Evolutionary conservation across 2,329 filamentous ascomycete species (phyloP).

Genomic region (Leptographium lundbergii): DNA sequence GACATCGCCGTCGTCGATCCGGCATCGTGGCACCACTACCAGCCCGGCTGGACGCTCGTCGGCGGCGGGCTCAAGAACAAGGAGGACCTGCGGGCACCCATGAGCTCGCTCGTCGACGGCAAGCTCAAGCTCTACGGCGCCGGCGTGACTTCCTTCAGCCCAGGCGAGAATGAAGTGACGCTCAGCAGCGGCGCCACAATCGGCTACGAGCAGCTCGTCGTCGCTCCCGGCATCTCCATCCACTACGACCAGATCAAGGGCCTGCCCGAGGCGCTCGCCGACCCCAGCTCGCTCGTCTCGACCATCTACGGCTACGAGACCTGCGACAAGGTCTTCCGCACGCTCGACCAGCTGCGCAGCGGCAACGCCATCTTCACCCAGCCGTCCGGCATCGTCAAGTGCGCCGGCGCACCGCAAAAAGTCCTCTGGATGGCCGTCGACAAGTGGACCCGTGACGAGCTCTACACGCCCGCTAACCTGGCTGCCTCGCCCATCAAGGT

Average conservation of each 20-base stretch:
- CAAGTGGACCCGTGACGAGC: slow-evolving; percentile 40
- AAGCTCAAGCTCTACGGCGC: slow-evolving; percentile 49
- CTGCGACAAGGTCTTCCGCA: slow-evolving; percentile 38
- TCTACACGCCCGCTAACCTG: slow-evolving; percentile 28
- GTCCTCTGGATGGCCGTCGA: slow-evolving; percentile 50
- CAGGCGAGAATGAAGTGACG: slow-evolving; percentile 42
- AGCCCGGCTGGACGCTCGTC: slow-evolving; percentile 58
- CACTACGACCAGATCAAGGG: slow-evolving; percentile 40
- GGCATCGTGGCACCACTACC: slow-evolving; percentile 51
- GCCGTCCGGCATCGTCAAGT: slow-evolving; percentile 45
- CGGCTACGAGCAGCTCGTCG: slow-evolving; percentile 51
- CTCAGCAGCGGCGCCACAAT: slow-evolving; percentile 42
- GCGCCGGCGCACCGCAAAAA: slow-evolving; percentile 49
- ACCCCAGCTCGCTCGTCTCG: slow-evolving; percentile 34
- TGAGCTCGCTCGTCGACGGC: slow-evolving; percentile 40
- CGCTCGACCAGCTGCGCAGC: slow-evolving; percentile 31
- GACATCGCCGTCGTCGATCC: slow-evolving; percentile 56
- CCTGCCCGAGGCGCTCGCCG: slow-evolving; percentile 40
- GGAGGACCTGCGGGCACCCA: slow-evolving; percentile 39
- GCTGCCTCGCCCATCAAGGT: slow-evolving; percentile 34
- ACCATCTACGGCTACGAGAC: slow-evolving; percentile 46
- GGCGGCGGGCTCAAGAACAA: slow-evolving; percentile 53
- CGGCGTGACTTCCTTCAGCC: slow-evolving; percentile 35
- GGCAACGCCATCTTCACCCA: slow-evolving; percentile 48
- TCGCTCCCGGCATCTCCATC: slow-evolving; percentile 44